Conservation (phyloP, 2,329 filamentous ascomycete genomes). For the Sporothrix pseudoabietina region DNA sequence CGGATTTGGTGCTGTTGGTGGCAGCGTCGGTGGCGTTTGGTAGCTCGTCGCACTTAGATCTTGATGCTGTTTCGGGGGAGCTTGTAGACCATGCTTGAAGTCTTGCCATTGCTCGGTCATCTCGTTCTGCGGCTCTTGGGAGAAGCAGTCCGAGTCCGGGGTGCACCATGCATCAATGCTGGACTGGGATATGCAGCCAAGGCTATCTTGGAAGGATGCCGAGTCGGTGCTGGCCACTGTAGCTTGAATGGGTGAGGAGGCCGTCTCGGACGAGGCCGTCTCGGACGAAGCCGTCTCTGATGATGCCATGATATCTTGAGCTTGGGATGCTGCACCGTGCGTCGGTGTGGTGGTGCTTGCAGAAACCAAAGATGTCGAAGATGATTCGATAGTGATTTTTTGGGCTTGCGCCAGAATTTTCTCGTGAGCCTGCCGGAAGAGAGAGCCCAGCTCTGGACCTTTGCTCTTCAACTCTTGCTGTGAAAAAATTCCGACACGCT, state of each 20-base stretch:
- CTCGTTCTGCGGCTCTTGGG: too few species aligned
- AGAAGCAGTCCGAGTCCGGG: not conserved
- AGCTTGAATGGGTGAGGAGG: not conserved
- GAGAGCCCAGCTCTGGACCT: not conserved
- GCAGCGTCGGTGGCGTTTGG: not conserved
- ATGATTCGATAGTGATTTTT: not conserved
- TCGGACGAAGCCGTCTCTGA: not conserved
- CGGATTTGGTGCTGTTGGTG: not conserved
- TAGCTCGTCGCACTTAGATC: not conserved
- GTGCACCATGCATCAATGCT: conserved; percentile 25
- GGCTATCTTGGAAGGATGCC: not conserved
- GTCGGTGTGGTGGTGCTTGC: not conserved
- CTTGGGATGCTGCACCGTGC: not conserved
- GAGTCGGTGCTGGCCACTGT: not conserved
- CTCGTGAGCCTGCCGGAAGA: not conserved
- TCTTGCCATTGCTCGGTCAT: not conserved
- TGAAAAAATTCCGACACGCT: not conserved
- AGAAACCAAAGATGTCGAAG: not conserved
- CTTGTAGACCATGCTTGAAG: not conserved
- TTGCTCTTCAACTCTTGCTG: not conserved
- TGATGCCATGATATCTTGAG: not conserved
- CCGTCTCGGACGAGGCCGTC: not conserved
- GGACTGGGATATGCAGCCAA: not conserved
- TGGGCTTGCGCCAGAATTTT: not conserved
- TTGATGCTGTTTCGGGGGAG: not conserved